phyloP scores from a whole-genome alignment of 345 rosid species.

The Litchi chinensis region DNA sequence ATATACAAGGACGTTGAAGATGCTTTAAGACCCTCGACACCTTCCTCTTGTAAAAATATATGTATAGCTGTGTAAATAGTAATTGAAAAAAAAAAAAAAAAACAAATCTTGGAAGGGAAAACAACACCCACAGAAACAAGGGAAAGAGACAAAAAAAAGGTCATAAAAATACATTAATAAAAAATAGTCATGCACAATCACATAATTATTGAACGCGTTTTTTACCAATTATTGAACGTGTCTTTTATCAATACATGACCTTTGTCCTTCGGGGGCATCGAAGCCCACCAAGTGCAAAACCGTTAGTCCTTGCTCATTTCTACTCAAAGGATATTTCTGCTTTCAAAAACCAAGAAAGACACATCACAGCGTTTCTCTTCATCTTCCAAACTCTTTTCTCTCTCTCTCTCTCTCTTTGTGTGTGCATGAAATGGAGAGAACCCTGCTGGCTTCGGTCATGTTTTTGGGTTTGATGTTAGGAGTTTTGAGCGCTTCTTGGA shows the following conservation, averaged over 20 bases:
- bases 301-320: no score
- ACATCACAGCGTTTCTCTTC: background rate
- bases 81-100: no score
- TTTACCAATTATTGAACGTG: no score
- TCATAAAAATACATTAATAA: background rate
- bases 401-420: background rate
- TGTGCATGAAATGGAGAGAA: background rate
- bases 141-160: background rate
- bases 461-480: background rate
- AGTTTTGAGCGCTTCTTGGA: constrained; percentile 23
- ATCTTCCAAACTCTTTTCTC: background rate
- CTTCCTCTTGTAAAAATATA: no score
- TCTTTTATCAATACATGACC: background rate
- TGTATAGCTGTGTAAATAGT: no score
- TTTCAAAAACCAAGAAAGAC: background rate
- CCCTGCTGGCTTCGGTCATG: constrained; percentile 1
- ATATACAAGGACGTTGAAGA: no score
- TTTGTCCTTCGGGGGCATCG: constrained; percentile 3
- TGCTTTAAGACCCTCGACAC: no score
- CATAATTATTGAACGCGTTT: background rate
- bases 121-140: background rate
- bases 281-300: constrained; percentile 5
- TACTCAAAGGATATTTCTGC: no score
- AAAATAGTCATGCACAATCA: background rate
- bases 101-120: background rate